Evolutionary conservation across 2,329 filamentous ascomycete species (phyloP).

Genomic region (Penicillium olsonii): DNA sequence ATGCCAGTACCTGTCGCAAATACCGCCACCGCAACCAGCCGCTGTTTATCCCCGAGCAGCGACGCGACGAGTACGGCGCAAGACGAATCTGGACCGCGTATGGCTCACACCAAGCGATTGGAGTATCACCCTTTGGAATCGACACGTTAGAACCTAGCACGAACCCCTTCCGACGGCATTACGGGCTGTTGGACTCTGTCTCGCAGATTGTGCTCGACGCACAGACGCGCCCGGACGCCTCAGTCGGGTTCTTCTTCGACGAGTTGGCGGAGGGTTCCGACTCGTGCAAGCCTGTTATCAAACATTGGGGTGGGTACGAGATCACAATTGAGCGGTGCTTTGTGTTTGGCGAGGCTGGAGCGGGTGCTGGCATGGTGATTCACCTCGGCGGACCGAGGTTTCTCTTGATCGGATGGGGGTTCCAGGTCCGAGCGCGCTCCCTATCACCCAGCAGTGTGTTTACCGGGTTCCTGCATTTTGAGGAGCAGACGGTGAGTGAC

Average conservation of each 20-base stretch:
- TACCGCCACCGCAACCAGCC: conserved; percentile 47
- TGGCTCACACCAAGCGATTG: conserved; percentile 38
- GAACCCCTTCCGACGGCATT: conserved; percentile 34
- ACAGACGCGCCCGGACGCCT: conserved; percentile 34
- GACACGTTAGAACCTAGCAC: conserved; percentile 40
- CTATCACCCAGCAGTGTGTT: conserved; percentile 38
- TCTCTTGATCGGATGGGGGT: conserved; percentile 50
- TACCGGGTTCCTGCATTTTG: conserved; percentile 46
- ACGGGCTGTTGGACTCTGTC: conserved; percentile 41
- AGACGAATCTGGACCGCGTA: conserved; percentile 43
- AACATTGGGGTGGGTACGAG: conserved; percentile 35
- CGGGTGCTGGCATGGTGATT: conserved; percentile 48
- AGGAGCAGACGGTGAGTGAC: conserved; percentile 41
- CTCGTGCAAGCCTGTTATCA: conserved; percentile 28
- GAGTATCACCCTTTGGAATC: conserved; percentile 44
- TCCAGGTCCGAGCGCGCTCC: conserved; percentile 38
- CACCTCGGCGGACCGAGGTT: conserved; percentile 42
- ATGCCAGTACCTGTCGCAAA: conserved; percentile 41
- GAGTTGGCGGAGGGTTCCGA: conserved; percentile 27
- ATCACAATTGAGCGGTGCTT: conserved; percentile 47
- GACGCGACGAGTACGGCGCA: conserved; percentile 47
- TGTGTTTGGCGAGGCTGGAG: conserved; percentile 47
- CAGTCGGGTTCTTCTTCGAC: conserved; percentile 45
- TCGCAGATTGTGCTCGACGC: conserved; percentile 42
- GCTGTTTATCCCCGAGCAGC: conserved; percentile 53